Base-by-base conservation (phyloP, 1,139 yeast species). In the Suhomyces coccinellae region DNA sequence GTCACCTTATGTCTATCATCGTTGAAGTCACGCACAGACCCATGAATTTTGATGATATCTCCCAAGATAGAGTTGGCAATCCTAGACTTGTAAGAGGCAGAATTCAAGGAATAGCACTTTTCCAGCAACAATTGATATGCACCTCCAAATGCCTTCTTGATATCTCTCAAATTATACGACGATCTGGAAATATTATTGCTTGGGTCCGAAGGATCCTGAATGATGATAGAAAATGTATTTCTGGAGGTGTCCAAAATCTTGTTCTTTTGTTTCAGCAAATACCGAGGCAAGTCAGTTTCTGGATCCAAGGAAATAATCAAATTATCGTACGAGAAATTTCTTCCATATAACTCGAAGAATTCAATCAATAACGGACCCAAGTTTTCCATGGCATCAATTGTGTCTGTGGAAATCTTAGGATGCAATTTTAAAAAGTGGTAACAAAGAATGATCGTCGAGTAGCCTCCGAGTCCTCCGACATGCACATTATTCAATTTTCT, bases 381-480 rank as follows among this genome's bases (percentile, higher is more conserved):
- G 59, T 95, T 95, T 41, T 86, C 86, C 52, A 78, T 58, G 0
- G 90, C 82, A 38, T 79, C 75, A 52, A 91, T 85, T 41, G 82
- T 80, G 8, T 79, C 73, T 0, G 95, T 80, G 2, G 85, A 66
- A 6, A 91, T 59, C 53, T 90, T 75, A 11, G 97, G 97, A 63
- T 93, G 99, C 47, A 87, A 68, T 52, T 74, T 77, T 51, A 95
- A 66, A 60, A 93, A 91, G 28, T 96, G 86, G 58, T 86, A 86
- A 31, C 89, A 90, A 59, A 93, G 66, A 56, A 97, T 90, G 36
- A 91, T 89, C 20, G 91, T 88, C 8, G 97, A 83, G 61, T 87
- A 93, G 0, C 99, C 99, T 27, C 99, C 99, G 15, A 95, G 71
- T 0, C 99, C 99, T 47, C 99, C 99, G 17, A 85, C 85, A 58